A percentile compares a stretch with the other conserved stretches of the same genome.
phyloP scores from a whole-genome alignment of 1,284 basidiomycete genomes.

The Cystobasidium slooffiae region DNA sequence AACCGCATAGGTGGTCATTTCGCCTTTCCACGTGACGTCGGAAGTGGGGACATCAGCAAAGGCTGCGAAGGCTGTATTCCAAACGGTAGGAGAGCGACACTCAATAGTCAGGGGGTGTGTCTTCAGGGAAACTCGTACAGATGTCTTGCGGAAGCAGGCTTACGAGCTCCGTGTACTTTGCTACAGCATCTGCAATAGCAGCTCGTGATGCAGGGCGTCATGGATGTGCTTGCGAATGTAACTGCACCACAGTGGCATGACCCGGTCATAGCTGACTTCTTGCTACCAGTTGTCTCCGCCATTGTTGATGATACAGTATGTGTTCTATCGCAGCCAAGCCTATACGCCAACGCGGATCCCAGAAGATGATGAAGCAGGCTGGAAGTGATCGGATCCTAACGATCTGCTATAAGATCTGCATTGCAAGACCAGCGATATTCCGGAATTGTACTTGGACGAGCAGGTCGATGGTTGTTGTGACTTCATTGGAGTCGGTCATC shows the following conservation, averaged over 20 bases:
- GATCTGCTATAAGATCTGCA: too few species aligned
- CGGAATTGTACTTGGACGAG: too few species aligned
- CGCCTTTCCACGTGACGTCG: conserved; percentile 32
- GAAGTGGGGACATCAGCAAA: conserved; percentile 33
- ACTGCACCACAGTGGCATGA: conserved; percentile 34
- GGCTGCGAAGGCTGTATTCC: conserved; percentile 25
- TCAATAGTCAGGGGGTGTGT: background rate
- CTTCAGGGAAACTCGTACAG: background rate
- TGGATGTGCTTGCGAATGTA: conserved; percentile 17
- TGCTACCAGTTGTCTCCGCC: background rate
- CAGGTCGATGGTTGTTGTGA: too few species aligned
- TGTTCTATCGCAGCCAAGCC: background rate
- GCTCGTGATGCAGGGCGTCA: conserved; percentile 6
- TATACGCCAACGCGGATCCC: background rate
- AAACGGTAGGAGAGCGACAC: background rate
- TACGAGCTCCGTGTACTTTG: conserved; percentile 39
- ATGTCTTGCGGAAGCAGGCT: background rate
- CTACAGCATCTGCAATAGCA: conserved; percentile 35
- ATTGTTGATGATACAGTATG: background rate
- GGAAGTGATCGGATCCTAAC: too few species aligned
- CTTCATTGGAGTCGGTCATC: too few species aligned
- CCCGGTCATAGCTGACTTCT: conserved; percentile 29
- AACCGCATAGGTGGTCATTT: conserved; percentile 2
- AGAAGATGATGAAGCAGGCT: too few species aligned
- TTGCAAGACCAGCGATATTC: too few species aligned